These are phyloP conservation scores for Aspergillus conjunctus DNA, from an alignment of 495 filamentous ascomycete genomes.

Conservation along the genomic window DNA sequence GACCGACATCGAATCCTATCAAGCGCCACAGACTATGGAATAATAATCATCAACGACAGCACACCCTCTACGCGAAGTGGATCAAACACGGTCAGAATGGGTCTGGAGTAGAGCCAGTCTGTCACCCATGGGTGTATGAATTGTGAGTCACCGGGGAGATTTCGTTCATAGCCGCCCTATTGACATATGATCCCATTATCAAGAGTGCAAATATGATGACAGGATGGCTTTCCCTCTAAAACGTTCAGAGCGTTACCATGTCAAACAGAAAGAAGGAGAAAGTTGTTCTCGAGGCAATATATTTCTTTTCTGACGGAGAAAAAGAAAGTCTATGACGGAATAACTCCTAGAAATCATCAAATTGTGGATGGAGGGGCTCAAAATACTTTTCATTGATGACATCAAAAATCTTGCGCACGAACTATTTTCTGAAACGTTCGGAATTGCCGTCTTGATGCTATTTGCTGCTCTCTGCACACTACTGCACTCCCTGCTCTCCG, in stretches of 20 bases:
- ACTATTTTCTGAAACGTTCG: slow-evolving; percentile 6
- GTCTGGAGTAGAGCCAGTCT: not conserved
- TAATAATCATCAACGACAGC: too few relatives aligned
- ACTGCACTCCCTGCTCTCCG: not conserved
- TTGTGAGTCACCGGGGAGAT: not conserved
- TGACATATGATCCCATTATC: not conserved
- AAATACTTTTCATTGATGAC: not conserved
- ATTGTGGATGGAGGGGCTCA: not conserved
- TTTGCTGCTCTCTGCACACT: slow-evolving; percentile 2
- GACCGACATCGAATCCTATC: not conserved
- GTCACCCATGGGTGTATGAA: not conserved
- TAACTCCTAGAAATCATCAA: not conserved
- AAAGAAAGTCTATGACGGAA: not conserved
- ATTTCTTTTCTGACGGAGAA: not conserved
- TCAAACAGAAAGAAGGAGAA: not conserved
- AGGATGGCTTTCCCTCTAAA: not conserved
- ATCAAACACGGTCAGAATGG: not conserved
- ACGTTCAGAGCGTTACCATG: too few relatives aligned
- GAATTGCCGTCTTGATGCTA: not conserved
- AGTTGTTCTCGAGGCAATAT: not conserved
- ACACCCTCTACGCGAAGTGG: not conserved
- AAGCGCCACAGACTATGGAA: too few relatives aligned
- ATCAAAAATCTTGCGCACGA: not conserved
- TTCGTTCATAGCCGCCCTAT: not conserved
- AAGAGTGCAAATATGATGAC: not conserved